Evolutionary conservation across 257 asterid species (phyloP), one percentile per base, ranked within the genome.

Genomic region (Solanum arcanum): DNA sequence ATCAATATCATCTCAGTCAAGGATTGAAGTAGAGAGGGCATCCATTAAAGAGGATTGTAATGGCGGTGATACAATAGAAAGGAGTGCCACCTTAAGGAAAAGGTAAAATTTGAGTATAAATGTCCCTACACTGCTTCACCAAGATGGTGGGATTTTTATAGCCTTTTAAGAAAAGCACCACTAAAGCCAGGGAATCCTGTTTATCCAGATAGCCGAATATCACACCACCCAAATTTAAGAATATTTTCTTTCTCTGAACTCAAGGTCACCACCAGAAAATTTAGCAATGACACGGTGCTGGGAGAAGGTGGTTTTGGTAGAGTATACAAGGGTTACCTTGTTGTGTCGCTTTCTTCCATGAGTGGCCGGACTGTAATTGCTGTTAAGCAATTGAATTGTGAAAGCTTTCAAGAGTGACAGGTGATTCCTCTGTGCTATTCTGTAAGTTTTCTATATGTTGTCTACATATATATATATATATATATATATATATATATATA

Each of bases 61-160:
- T 74, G 76, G 88, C 52, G 64, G 73, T 77, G 39, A 87, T n/a
- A 75, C 72, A 86, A 86, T 47, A 12, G 86, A 88, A 86, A 91
- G 92, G 86, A 86, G 87, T 56, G 91, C 90, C 80, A 86, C 68
- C 75, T 88, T 84, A 83, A 91, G 35, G 78, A 60, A 27, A 90
- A 89, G 86, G 29, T 77, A 56, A 92, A 88, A 90, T 72, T 15
- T 72, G 92, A 84, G 92, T 90, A 89, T 83, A 84, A 49, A 49
- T 2, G 60, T 49, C 60, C 60, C 60, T 16, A 49, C 60, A 49
- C 41, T n/a, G 82, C 90, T 9, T 35, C 87, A 59, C 86, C 88
- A 87, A 90, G 93, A 92, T 92, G 95, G 98, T 90, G 96, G 95
- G 91, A 89, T 31, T 87, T 88, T 15, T 90, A 91, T 6, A 91